Evolutionary conservation across 805 yeast genomes (phyloP).

Genomic region (Yarrowia deformans): DNA sequence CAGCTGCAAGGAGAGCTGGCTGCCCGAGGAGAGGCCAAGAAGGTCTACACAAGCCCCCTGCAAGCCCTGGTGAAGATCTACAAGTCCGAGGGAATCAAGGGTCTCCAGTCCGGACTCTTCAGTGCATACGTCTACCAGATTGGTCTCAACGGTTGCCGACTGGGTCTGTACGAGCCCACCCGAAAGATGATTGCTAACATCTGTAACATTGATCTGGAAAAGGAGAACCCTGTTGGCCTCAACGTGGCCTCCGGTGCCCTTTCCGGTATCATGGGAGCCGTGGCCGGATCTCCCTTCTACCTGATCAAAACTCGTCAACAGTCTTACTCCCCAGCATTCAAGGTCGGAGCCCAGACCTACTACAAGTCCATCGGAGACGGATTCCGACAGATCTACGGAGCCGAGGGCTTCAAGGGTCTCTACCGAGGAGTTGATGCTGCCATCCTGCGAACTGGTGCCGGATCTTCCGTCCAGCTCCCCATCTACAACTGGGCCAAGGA

Average conservation of each 20-base stretch:
- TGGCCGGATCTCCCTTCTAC: constrained; percentile 89
- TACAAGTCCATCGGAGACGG: constrained; percentile 77
- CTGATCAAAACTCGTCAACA: constrained; percentile 96
- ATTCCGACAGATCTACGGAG: constrained; percentile 61
- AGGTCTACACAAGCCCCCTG: constrained; percentile 78
- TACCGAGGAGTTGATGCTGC: constrained; percentile 96
- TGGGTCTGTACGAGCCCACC: constrained; percentile 92
- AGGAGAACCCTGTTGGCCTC: constrained; percentile 54
- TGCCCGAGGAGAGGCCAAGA: constrained; percentile 57
- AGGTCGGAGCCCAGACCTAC: constrained; percentile 92
- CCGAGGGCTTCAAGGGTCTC: constrained; percentile 79
- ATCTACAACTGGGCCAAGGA: constrained; percentile 81
- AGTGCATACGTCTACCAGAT: constrained; percentile 92
- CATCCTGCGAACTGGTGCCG: constrained; percentile 90
- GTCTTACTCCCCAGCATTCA: constrained; percentile 72
- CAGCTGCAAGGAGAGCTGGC: constrained; percentile 93
- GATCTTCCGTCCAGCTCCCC: constrained; percentile 94
- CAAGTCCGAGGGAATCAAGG: constrained; percentile 83
- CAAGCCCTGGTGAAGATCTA: constrained; percentile 81
- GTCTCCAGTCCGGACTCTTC: constrained; percentile 85
- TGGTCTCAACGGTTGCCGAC: constrained; percentile 90
- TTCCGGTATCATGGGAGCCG: constrained; percentile 89
- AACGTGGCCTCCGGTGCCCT: constrained; percentile 81
- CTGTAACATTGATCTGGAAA: constrained; percentile 48
- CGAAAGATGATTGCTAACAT: constrained; percentile 46